Conservation (phyloP, 306 rosid species). For the Fagus crenata region DNA sequence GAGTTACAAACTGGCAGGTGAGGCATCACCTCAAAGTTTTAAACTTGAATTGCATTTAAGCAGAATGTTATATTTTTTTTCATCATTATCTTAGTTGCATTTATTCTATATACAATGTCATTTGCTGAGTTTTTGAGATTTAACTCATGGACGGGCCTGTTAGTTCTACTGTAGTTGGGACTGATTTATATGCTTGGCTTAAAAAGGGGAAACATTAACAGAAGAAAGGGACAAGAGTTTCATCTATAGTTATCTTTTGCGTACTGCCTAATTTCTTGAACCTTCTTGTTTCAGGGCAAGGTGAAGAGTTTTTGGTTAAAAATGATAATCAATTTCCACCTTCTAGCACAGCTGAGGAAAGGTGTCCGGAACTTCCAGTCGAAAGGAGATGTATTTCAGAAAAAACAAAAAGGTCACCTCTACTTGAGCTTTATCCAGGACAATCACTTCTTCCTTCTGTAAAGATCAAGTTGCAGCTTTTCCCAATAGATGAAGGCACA, state of each 20-base stretch:
- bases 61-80: neutral
- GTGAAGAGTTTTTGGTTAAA: conserved; percentile 33
- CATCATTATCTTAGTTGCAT: conserved; percentile 2
- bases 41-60: conserved; percentile 6
- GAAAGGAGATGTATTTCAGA: conserved; percentile 22
- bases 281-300: conserved; percentile 28
- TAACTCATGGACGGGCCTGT: neutral
- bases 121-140: conserved; percentile 9
- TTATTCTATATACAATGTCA: neutral
- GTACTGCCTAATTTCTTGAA: conserved; percentile 16
- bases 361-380: conserved; percentile 11
- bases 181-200: conserved; percentile 12
- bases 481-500: conserved; percentile 66
- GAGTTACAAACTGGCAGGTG: conserved; percentile 44
- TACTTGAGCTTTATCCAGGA: conserved; percentile 30
- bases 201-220: neutral
- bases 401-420: conserved; percentile 24
- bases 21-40: conserved; percentile 5
- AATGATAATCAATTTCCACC: conserved; percentile 30
- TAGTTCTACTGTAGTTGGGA: conserved; percentile 9
- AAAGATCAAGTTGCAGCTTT: conserved; percentile 79
- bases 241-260: neutral
- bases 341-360: conserved; percentile 31
- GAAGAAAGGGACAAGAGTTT: conserved; percentile 15
- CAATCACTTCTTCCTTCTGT: conserved; percentile 44